phyloP scores from a whole-genome alignment of 495 filamentous ascomycete genomes.

The Xylaria telfairii region DNA sequence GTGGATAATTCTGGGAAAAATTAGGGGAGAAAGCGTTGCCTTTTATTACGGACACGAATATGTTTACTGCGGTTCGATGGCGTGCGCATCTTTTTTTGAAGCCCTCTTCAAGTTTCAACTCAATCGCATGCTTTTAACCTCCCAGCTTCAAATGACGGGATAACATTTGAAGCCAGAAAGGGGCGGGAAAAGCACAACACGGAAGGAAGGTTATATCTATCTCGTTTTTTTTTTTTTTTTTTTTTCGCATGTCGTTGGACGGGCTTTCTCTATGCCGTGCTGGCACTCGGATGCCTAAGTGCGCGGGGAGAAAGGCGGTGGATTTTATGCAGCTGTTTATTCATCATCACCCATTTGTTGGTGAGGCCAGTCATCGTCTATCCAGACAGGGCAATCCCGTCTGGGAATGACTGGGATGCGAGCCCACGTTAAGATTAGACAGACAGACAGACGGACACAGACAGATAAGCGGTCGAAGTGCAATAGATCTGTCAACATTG shows the following conservation, averaged over 20 bases:
- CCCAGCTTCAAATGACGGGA: neutral
- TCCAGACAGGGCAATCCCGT: neutral
- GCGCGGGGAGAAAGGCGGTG: neutral
- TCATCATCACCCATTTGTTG: neutral
- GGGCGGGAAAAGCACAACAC: neutral
- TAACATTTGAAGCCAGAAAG: neutral
- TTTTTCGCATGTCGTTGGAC: neutral
- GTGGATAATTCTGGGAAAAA: neutral
- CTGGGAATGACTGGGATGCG: neutral
- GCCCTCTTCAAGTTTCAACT: neutral
- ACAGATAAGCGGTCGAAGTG: neutral
- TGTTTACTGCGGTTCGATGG: neutral
- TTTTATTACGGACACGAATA: constrained; percentile 10
- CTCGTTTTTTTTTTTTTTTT: neutral
- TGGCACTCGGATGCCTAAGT: neutral
- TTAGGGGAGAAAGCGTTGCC: constrained; percentile 4
- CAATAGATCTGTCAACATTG: neutral
- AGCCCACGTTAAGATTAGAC: neutral
- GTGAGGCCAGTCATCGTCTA: neutral
- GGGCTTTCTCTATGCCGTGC: neutral
- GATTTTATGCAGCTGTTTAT: neutral
- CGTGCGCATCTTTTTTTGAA: neutral
- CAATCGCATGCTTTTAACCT: neutral
- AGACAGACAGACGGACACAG: neutral
- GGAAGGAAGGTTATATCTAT: neutral